phyloP scores from a whole-genome alignment of 768 basidiomycete genomes.

The Antrodiella citrinella region DNA sequence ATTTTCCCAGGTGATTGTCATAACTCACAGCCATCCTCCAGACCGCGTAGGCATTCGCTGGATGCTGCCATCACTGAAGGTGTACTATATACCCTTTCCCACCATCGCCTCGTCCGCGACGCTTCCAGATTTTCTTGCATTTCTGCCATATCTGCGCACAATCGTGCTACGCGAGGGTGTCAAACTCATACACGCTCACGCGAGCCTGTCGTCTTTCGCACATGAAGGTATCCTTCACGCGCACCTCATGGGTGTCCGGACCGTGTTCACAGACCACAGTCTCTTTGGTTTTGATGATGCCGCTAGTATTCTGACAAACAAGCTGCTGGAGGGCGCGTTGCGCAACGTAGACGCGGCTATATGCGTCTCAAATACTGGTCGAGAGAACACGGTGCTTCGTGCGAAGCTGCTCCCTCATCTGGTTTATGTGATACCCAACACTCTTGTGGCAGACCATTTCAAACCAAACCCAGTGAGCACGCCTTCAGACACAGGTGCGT shows the following conservation, averaged over 20 bases:
- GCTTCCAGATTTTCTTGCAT: constrained; percentile 88
- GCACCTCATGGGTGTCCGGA: constrained; percentile 77
- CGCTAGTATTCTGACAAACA: constrained; percentile 95
- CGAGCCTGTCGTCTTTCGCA: constrained; percentile 80
- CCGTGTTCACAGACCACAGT: constrained; percentile 95
- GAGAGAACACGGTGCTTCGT: constrained; percentile 94
- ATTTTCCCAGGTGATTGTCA: constrained; percentile 69
- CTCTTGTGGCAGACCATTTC: constrained; percentile 83
- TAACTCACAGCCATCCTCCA: constrained; percentile 86
- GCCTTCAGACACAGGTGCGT: constrained; percentile 11
- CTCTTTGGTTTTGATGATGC: constrained; percentile 96
- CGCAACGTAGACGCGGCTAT: constrained; percentile 91
- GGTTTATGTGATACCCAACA: constrained; percentile 92
- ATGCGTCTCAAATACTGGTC: constrained; percentile 94
- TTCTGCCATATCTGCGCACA: constrained; percentile 84
- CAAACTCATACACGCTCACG: constrained; percentile 86
- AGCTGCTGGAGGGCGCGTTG: constrained; percentile 79
- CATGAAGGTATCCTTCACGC: constrained; percentile 92
- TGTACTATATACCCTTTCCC: constrained; percentile 88
- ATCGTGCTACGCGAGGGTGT: constrained; percentile 85
- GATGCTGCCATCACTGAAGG: constrained; percentile 80
- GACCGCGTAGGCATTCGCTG: constrained; percentile 86
- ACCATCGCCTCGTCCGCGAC: constrained; percentile 91
- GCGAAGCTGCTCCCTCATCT: constrained; percentile 59
- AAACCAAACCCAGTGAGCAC: constrained; percentile 39